These are phyloP conservation scores for Crepidotus variabilis DNA, from an alignment of 768 basidiomycete species.

Conservation along the genomic window DNA sequence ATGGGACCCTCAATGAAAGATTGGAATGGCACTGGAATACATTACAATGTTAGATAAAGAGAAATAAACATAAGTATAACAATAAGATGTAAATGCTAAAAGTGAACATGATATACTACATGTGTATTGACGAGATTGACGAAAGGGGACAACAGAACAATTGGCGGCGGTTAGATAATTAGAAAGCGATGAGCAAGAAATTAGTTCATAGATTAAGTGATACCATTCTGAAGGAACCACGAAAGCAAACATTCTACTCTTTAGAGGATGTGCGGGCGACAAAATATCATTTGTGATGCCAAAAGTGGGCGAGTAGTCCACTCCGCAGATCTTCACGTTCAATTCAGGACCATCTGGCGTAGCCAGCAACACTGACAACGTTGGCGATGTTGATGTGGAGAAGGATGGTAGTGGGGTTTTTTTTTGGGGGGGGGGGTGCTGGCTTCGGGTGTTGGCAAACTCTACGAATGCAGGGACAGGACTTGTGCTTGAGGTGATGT, in stretches of 20 bases:
- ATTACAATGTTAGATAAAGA: too few relatives aligned
- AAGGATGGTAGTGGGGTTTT: constrained; percentile 51
- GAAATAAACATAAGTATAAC: too few relatives aligned
- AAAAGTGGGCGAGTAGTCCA: constrained; percentile 37
- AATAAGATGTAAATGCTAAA: too few relatives aligned
- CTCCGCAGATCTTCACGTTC: constrained; percentile 43
- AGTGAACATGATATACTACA: too few relatives aligned
- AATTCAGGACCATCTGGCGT: constrained; percentile 55
- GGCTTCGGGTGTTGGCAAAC: constrained; percentile 26
- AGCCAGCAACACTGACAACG: constrained; percentile 58
- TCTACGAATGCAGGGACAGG: constrained; percentile 42
- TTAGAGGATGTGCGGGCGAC: constrained; percentile 37
- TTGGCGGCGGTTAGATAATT: too few relatives aligned
- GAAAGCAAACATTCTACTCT: constrained; percentile 62
- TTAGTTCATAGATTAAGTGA: constrained; percentile 7
- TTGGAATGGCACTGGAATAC: too few relatives aligned
- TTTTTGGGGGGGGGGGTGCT: too few relatives aligned
- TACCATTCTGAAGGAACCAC: constrained; percentile 63
- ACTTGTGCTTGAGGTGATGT: constrained; percentile 28
- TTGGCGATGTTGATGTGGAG: constrained; percentile 34
- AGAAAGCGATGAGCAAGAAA: too few relatives aligned
- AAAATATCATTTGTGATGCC: constrained; percentile 27
- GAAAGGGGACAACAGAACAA: too few relatives aligned
- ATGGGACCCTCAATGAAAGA: too few relatives aligned
- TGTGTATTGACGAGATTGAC: too few relatives aligned